Evolutionary conservation across 805 yeast genomes (phyloP), one percentile per base, ranked within the genome.

Genomic region (Wickerhamiella kurtzmanii): DNA sequence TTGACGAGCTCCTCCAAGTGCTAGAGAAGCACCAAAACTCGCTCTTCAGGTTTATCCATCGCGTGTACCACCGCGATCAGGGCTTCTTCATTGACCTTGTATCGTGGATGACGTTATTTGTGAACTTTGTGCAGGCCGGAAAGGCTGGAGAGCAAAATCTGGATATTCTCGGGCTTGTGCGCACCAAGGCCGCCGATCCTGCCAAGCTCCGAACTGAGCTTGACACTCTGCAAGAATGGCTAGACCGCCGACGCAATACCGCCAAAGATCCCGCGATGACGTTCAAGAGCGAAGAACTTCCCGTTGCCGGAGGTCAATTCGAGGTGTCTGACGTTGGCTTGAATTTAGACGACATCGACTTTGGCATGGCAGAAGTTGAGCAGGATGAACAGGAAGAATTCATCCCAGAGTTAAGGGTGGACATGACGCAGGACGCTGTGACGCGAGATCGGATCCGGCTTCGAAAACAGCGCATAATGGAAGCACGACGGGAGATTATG

Each of bases 11-110:
- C 37, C 75, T 82, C 59, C 68, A 68, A 9, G 65, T 89, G 17
- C 73, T 86, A 38, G 77, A 78, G 39, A 74, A 75, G 22, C 94
- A 88, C 61, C 83, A 84, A 53, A 77, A 75, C 48, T 70, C 79
- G 11, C 71, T 84, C 43, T 84, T 84, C 68, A 67, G 67, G 45
- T 92, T 89, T 58, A 70, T 89, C 48, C 89, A 85, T 58, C 79
- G 82, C 45, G 75, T 87, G n/a, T 87, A 88, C 61, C 51, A 71
- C n/a, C 77, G 82, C 52, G 97, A 89, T 58, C 74, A 75, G 28
- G 75, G 78, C 3, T 65, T 89, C 3, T 89, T 89, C 64, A 76
- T 79, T 44, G 77, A 78, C 3, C 65, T 92, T 45, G 71, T 85
- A 41, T 62, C 63, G 4, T 89, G 96, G 96, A 69, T 85, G 41